phyloP scores from a whole-genome alignment of 257 asterid genomes.

The Rehmannia glutinosa region DNA sequence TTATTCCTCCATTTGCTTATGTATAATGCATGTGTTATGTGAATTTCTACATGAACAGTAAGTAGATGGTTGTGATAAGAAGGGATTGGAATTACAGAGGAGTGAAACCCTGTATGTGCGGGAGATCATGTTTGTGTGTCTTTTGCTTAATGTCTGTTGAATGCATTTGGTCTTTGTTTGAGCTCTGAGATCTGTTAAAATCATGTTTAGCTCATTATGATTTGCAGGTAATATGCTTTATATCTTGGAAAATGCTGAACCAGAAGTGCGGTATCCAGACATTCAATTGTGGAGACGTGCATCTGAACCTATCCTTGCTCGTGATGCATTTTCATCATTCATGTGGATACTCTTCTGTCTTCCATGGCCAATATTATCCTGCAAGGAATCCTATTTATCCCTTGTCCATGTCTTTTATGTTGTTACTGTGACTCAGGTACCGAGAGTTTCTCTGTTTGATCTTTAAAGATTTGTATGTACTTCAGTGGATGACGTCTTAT shows the following conservation, averaged over 20 bases:
- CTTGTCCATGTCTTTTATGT: conserved; percentile 78
- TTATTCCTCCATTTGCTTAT: not conserved
- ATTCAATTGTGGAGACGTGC: conserved; percentile 77
- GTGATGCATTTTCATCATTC: conserved; percentile 82
- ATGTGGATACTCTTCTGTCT: conserved; percentile 97
- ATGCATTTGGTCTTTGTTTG: conserved; percentile 6
- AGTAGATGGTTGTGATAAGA: not conserved
- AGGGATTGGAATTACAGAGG: not conserved
- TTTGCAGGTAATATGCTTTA: conserved; percentile 63
- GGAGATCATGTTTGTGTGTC: not conserved
- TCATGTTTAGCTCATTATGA: conserved; percentile 8
- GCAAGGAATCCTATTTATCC: conserved; percentile 68
- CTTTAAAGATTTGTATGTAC: conserved; percentile 11
- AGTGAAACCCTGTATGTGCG: too few relatives aligned
- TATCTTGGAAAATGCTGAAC: conserved; percentile 57
- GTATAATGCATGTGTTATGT: conserved; percentile 6
- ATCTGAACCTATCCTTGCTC: conserved; percentile 72
- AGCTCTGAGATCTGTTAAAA: not conserved
- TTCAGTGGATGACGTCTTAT: conserved; percentile 3
- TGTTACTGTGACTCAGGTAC: conserved; percentile 52
- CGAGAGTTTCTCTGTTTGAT: not conserved
- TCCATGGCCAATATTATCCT: conserved; percentile 70
- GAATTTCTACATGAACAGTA: conserved; percentile 9
- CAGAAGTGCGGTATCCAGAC: conserved; percentile 56
- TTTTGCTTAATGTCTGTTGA: not conserved